A percentile compares a stretch with the other conserved stretches of the same genome.
These are phyloP conservation scores for Geotrichum candidum DNA, from an alignment of 1,139 yeast species.

Conservation along the genomic window DNA sequence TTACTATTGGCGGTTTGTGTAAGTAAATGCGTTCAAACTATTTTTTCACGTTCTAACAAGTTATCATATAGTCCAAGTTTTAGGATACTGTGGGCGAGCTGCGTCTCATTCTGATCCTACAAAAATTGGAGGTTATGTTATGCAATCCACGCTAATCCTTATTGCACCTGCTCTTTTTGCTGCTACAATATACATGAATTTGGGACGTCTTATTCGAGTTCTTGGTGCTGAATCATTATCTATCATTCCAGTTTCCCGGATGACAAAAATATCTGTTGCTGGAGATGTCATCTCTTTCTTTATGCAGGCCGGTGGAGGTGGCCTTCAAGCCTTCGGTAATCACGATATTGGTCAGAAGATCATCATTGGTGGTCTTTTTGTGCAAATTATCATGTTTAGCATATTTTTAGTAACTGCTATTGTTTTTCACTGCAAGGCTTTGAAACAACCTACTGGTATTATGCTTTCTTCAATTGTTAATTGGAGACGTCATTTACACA, in stretches of 20 bases:
- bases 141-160: slow-evolving; percentile 37
- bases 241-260: slow-evolving; percentile 33
- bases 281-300: slow-evolving; percentile 42
- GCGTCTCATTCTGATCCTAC: not conserved
- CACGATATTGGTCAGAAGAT: not conserved
- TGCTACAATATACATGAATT: slow-evolving; percentile 43
- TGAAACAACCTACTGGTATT: slow-evolving; percentile 14
- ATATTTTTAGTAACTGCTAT: not conserved
- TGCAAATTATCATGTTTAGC: not conserved
- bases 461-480: not conserved
- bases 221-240: slow-evolving; percentile 33
- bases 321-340: slow-evolving; percentile 18
- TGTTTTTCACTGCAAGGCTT: not conserved
- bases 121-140: slow-evolving; percentile 26
- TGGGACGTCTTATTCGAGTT: slow-evolving; percentile 36
- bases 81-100: not conserved
- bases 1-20: not conserved
- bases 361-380: not conserved
- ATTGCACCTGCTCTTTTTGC: slow-evolving; percentile 44
- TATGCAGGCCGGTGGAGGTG: slow-evolving; percentile 44
- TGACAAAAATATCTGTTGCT: slow-evolving; percentile 41
- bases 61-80: not conserved
- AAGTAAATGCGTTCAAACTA: not conserved
- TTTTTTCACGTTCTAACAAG: not conserved
- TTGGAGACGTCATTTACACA: not conserved